Conservation (phyloP, 2,329 filamentous ascomycete species). For the Stagonosporopsis chrysanthemi region DNA sequence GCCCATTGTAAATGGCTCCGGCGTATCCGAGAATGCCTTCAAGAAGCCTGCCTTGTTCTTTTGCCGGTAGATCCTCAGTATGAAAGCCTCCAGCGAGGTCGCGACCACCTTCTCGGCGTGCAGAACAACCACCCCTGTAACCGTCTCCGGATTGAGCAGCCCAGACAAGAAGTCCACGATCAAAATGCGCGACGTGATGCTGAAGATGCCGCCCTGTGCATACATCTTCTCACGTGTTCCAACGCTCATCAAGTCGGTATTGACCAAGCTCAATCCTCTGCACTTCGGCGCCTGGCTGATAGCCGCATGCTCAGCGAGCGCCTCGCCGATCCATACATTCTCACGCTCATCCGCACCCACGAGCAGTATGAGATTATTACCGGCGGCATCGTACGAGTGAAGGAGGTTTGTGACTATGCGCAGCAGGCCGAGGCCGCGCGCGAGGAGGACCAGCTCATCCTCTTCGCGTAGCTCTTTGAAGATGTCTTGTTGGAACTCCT, state of each 20-base stretch:
- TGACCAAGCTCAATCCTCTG: conserved; percentile 87
- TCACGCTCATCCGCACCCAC: conserved; percentile 91
- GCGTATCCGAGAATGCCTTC: conserved; percentile 94
- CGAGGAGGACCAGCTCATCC: conserved; percentile 92
- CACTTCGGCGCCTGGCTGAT: conserved; percentile 84
- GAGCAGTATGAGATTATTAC: conserved; percentile 89
- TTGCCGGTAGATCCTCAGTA: conserved; percentile 90
- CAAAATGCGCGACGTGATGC: conserved; percentile 92
- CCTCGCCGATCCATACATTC: conserved; percentile 96
- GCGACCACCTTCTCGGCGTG: conserved; percentile 87
- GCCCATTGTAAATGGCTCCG: conserved; percentile 86
- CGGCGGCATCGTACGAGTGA: conserved; percentile 94
- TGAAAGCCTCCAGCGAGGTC: conserved; percentile 93
- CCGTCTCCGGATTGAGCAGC: conserved; percentile 79
- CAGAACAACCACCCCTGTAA: conserved; percentile 86
- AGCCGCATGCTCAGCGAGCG: conserved; percentile 91
- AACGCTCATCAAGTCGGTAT: conserved; percentile 92
- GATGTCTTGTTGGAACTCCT: conserved; percentile 91
- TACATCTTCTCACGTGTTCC: conserved; percentile 91
- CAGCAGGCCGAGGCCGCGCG: conserved; percentile 88
- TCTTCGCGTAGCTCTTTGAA: conserved; percentile 76
- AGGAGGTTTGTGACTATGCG: conserved; percentile 94
- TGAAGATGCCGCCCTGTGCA: conserved; percentile 86
- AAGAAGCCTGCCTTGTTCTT: conserved; percentile 93
- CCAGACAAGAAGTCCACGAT: conserved; percentile 92